phyloP scores from a whole-genome alignment of 2,329 filamentous ascomycete species.

The Aureobasidium sp. region DNA sequence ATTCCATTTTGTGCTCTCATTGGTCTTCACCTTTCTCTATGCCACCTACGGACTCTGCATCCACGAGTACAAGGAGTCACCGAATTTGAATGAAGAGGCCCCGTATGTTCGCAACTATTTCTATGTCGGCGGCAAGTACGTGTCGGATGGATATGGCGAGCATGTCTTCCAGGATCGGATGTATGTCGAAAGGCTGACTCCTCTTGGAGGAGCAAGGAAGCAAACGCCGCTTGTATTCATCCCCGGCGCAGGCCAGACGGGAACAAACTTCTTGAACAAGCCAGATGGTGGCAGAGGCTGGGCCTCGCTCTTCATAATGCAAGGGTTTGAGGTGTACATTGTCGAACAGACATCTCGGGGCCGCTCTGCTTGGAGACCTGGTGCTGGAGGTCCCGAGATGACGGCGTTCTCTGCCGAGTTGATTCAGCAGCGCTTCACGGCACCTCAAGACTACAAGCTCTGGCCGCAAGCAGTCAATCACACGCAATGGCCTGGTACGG shows the following conservation, averaged over 20 bases:
- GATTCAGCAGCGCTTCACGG: conserved; percentile 31
- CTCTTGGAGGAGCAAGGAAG: conserved; percentile 22
- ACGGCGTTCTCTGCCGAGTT: conserved; percentile 21
- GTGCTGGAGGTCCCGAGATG: not conserved
- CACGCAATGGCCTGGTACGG: conserved; percentile 38
- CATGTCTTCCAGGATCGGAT: conserved; percentile 38
- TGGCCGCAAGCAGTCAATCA: conserved; percentile 40
- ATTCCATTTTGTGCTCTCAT: not conserved
- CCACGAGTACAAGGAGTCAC: not conserved
- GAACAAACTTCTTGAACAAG: conserved; percentile 40
- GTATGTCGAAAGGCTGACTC: conserved; percentile 46
- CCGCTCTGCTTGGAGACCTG: conserved; percentile 20
- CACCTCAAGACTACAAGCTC: conserved; percentile 29
- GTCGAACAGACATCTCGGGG: conserved; percentile 35
- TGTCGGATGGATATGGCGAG: conserved; percentile 8
- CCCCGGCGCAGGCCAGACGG: conserved; percentile 38
- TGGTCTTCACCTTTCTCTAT: not conserved
- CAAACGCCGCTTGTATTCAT: conserved; percentile 37
- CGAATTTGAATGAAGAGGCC: not conserved
- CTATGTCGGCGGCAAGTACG: conserved; percentile 23
- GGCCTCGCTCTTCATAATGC: conserved; percentile 41
- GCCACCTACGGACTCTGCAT: not conserved
- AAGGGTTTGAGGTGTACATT: conserved; percentile 43
- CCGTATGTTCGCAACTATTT: conserved; percentile 17
- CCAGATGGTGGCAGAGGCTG: conserved; percentile 43